Percentiles rank a stretch among this genome's conserved stretches.
Conservation (phyloP, 805 yeast species). For the Pichia scutulata region DNA sequence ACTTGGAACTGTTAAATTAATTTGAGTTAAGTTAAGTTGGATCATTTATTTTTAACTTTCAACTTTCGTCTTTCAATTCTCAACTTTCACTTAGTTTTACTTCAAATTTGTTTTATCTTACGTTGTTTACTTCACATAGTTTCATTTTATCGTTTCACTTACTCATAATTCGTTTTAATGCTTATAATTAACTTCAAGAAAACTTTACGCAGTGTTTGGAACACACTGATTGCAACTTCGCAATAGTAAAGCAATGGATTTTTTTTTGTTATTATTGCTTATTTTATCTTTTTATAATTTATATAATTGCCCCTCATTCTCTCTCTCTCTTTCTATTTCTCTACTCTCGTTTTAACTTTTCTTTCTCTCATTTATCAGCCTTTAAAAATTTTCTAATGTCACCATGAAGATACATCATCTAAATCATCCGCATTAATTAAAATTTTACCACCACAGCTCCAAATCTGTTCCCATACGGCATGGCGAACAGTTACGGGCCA, state of each 20-base stretch:
- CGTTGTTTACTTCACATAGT: background rate
- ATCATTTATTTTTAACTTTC: no score
- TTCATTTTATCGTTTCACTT: background rate
- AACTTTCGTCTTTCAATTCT: no score
- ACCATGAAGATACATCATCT: constrained; percentile 9
- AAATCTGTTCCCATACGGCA: constrained; percentile 42
- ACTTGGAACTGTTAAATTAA: background rate
- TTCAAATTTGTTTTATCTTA: background rate
- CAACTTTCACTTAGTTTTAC: no score
- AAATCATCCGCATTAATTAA: constrained; percentile 59
- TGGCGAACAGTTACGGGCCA: constrained; percentile 50
- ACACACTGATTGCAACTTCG: background rate
- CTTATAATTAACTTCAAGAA: background rate
- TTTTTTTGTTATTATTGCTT: background rate
- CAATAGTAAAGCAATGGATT: background rate
- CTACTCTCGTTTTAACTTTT: background rate
- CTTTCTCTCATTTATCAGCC: background rate
- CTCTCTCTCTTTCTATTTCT: background rate
- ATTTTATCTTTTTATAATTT: background rate
- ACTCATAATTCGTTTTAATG: background rate
- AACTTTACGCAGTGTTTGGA: background rate
- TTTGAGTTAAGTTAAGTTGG: background rate
- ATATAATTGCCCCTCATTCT: background rate
- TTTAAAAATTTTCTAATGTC: background rate
- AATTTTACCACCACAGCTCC: constrained; percentile 40